Evolutionary conservation across 768 basidiomycete species (phyloP), one percentile per base, ranked within the genome.

Genomic region (Exsudoporus frostii): DNA sequence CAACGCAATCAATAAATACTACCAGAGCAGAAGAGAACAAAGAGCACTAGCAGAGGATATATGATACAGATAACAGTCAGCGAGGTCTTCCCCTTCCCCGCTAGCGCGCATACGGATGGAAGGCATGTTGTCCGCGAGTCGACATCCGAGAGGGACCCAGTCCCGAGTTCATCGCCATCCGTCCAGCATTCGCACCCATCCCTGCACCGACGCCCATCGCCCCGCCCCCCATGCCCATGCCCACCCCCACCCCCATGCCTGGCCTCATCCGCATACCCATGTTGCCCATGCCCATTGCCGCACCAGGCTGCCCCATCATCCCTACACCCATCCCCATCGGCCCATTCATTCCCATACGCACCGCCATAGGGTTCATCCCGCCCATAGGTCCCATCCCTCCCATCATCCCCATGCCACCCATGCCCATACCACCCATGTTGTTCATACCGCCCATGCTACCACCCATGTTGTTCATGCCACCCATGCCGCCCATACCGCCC

Each of bases 91-190:
- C 14, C 50, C 39, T 48, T 13, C 24, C 30, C 27, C 20, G 7
- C 39, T 50, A 84, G 61, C 83, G 76, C 49, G 82, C 75, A 64
- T 85, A 85, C n/a, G 83, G 83, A 68, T 85, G 83, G 68, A 82
- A 85, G 53, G 73, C 75, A 57, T 82, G 80, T 56, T 83, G 81
- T 52, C 83, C 83, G 20, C 81, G 75, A 25, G 59, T 76, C 49
- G 71, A 75, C 66, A 75, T 73, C 7, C 79, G 73, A 48, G 76
- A 72, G 14, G 78, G 81, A n/a, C 75, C 82, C 52, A 72, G 65
- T 24, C 74, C 80, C 45, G 67, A 43, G 61, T 70, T 73, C 69
- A 73, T 70, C 45, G 73, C 51, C 72, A 73, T 73, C 53, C 77
- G 70, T n/a, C 72, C 71, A 27, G 71, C 66, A 56, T 70, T 69